A percentile compares a stretch with the other conserved stretches of the same genome.
phyloP scores from a whole-genome alignment of 805 yeast genomes.

The Wickerhamiella brachini region DNA sequence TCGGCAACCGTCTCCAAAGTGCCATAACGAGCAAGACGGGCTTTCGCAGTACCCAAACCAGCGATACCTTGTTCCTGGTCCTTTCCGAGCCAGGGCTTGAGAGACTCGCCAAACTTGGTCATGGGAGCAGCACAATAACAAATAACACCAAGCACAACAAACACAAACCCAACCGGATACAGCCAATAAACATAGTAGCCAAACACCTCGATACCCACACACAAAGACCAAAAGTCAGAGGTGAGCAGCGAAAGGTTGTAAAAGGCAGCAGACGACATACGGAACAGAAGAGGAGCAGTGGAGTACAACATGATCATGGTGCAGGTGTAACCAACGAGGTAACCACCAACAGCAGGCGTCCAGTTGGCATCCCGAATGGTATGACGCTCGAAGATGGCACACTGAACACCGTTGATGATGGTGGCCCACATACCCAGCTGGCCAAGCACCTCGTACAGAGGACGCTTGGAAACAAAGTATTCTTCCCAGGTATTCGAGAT shows the following conservation, averaged over 20 bases:
- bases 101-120: conserved; percentile 27
- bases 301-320: conserved; percentile 28
- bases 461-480: conserved; percentile 31
- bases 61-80: conserved; percentile 23
- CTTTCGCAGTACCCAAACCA: conserved; percentile 25
- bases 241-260: conserved; percentile 32
- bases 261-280: conserved; percentile 35
- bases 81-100: conserved; percentile 31
- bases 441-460: conserved; percentile 32
- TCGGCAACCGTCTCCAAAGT: not conserved
- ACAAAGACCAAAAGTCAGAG: conserved; percentile 33
- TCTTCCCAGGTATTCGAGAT: conserved; percentile 32
- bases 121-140: conserved; percentile 28
- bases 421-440: conserved; percentile 31
- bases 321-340: conserved; percentile 30
- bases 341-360: conserved; percentile 30
- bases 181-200: conserved; percentile 33
- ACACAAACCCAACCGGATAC: conserved; percentile 34
- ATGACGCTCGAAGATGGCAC: conserved; percentile 30
- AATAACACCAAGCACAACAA: conserved; percentile 29
- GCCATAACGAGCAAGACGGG: not conserved
- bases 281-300: conserved; percentile 31
- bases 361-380: conserved; percentile 27
- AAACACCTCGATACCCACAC: conserved; percentile 32
- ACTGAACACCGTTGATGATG: conserved; percentile 32